A percentile compares a stretch with the other conserved stretches of the same genome.
phyloP scores from a whole-genome alignment of 371 early-diverging fungal genomes.

The Syncephalastrum racemosum region DNA sequence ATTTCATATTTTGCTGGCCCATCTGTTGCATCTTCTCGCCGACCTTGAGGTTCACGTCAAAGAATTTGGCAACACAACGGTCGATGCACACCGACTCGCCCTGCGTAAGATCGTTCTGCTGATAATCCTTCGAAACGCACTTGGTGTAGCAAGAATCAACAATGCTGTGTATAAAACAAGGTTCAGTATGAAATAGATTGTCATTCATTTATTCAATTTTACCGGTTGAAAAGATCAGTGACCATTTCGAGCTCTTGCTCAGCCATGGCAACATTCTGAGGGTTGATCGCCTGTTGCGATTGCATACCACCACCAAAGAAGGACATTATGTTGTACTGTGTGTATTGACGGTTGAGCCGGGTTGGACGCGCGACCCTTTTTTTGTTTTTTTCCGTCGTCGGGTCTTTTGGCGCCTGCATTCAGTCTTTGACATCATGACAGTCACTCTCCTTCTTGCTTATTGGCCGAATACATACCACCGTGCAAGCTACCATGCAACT shows the following conservation, averaged over 20 bases:
- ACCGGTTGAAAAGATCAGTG: conserved; percentile 80
- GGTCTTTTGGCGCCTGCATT: too few relatives aligned
- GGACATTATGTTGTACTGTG: conserved; percentile 33
- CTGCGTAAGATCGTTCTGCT: conserved; percentile 81
- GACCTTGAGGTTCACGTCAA: conserved; percentile 75
- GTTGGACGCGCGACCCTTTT: too few relatives aligned
- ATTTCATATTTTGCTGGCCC: conserved; percentile 29
- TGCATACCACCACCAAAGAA: conserved; percentile 43
- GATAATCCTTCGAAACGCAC: conserved; percentile 78
- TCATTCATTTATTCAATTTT: conserved; percentile 12
- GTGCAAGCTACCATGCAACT: too few relatives aligned
- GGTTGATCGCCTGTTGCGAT: conserved; percentile 61
- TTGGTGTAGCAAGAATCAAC: conserved; percentile 80
- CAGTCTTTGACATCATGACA: too few relatives aligned
- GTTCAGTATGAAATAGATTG: background rate
- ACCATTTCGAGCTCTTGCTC: conserved; percentile 87
- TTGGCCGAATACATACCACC: too few relatives aligned
- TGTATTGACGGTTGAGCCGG: too few relatives aligned
- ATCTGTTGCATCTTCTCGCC: conserved; percentile 64
- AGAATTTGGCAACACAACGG: conserved; percentile 84
- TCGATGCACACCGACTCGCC: conserved; percentile 93
- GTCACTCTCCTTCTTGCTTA: too few relatives aligned
- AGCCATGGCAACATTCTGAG: conserved; percentile 77
- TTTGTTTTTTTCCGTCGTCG: too few relatives aligned
- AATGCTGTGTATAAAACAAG: conserved; percentile 49